These are phyloP conservation scores for Metschnikowia cerradonensis DNA, from an alignment of 805 yeast species.

Conservation along the genomic window DNA sequence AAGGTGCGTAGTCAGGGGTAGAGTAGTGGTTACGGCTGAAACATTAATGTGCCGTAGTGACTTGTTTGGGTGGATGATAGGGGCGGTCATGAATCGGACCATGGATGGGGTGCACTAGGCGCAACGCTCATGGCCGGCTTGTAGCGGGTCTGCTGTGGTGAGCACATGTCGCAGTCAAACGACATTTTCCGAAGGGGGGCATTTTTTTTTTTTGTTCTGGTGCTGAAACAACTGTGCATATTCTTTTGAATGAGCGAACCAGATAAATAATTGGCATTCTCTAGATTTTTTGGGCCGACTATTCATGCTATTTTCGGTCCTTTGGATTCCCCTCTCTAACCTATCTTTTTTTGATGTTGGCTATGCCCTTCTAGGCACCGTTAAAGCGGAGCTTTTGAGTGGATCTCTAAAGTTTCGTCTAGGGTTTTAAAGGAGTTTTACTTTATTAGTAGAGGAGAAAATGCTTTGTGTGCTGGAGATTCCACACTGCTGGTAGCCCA, in stretches of 20 bases:
- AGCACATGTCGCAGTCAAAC: constrained; percentile 4
- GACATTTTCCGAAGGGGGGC: constrained; percentile 5
- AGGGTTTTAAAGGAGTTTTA: no score
- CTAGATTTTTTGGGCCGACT: not conserved
- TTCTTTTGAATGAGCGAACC: not conserved
- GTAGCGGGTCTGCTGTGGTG: constrained; percentile 3
- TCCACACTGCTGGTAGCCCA: not conserved
- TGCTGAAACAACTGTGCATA: constrained; percentile 1
- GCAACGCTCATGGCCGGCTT: constrained; percentile 1
- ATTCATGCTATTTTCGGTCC: not conserved
- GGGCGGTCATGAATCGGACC: not conserved
- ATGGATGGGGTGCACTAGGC: not conserved
- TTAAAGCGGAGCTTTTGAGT: not conserved
- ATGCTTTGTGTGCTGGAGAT: not conserved
- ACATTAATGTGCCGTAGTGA: not conserved
- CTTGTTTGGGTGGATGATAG: not conserved
- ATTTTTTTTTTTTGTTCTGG: not conserved
- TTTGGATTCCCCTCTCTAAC: not conserved
- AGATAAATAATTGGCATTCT: not conserved
- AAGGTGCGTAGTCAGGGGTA: not conserved
- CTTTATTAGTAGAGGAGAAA: not conserved
- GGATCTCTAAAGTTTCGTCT: not conserved
- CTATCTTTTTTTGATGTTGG: not conserved
- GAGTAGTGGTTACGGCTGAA: not conserved
- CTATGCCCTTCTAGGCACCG: not conserved